These are phyloP conservation scores for Claviceps arundinis DNA, from an alignment of 2,329 filamentous ascomycete genomes.

Conservation along the genomic window DNA sequence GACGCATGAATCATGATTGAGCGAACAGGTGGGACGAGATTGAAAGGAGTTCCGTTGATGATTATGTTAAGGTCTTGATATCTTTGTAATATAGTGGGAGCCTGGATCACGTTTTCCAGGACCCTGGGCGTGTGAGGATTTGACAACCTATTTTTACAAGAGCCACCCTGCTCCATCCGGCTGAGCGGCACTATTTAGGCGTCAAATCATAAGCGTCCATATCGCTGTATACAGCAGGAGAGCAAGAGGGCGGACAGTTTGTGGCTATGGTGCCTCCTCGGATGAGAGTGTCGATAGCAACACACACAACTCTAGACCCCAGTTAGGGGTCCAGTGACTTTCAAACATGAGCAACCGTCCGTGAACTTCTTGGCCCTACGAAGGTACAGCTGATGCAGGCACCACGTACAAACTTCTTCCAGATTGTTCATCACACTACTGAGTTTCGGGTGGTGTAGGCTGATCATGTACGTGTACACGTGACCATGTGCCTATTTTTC, in stretches of 20 bases:
- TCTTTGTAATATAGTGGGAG: too few species aligned
- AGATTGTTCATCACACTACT: background rate
- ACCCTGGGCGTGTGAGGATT: too few species aligned
- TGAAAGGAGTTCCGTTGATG: too few species aligned
- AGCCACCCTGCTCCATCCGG: too few species aligned
- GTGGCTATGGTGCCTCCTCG: background rate
- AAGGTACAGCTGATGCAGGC: background rate
- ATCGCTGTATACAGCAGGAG: background rate
- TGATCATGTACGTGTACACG: background rate
- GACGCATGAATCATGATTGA: conserved; percentile 44
- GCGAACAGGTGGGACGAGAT: conserved; percentile 15
- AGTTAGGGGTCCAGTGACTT: background rate
- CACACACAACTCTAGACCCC: background rate
- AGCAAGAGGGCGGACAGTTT: background rate
- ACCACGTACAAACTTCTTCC: background rate
- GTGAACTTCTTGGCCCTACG: background rate
- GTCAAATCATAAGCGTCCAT: background rate
- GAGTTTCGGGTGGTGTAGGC: background rate
- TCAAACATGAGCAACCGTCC: background rate
- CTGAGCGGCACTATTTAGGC: too few species aligned
- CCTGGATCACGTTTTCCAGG: too few species aligned
- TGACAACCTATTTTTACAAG: too few species aligned
- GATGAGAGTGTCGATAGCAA: conserved; percentile 4
- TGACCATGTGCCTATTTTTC: background rate
- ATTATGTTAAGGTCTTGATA: too few species aligned